Evolutionary conservation across 192 early-diverging fungal genomes (phyloP).

Genomic region (Linnemannia schmuckeri): DNA sequence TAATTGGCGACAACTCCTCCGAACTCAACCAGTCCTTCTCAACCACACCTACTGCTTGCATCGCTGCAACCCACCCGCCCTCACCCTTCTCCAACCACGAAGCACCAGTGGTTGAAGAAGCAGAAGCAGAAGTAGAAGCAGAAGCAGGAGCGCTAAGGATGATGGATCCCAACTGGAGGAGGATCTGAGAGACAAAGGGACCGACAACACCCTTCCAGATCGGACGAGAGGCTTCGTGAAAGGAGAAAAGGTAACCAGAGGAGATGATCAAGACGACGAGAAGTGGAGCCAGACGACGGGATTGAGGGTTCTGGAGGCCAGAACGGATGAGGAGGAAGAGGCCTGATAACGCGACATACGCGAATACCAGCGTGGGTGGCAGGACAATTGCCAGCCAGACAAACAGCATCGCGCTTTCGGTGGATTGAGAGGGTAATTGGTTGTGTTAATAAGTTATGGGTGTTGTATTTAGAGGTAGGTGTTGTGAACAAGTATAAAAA

Average conservation of each 20-base stretch:
- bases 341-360: slow-evolving; percentile 47
- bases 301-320: slow-evolving; percentile 44
- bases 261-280: slow-evolving; percentile 37
- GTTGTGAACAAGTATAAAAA: background rate
- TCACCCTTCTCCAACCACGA: background rate
- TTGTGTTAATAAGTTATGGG: background rate
- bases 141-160: slow-evolving; percentile 1
- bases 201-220: slow-evolving; percentile 46
- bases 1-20: slow-evolving; percentile 31
- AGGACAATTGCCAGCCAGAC: slow-evolving; percentile 44
- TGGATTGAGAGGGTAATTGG: background rate
- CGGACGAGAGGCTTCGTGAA: slow-evolving; percentile 41
- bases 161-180: slow-evolving; percentile 37
- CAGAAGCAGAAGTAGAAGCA: background rate
- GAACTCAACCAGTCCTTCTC: slow-evolving; percentile 38
- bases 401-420: slow-evolving; percentile 32
- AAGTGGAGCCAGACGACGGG: slow-evolving; percentile 26
- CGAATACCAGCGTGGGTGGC: slow-evolving; percentile 51
- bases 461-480: background rate
- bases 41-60: background rate
- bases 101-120: background rate
- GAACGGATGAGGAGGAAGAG: slow-evolving; percentile 45
- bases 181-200: slow-evolving; percentile 33
- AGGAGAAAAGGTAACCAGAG: slow-evolving; percentile 42
- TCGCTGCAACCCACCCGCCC: background rate